These are phyloP conservation scores for Citrus cavaleriei DNA, from an alignment of 345 rosid species.

Conservation along the genomic window DNA sequence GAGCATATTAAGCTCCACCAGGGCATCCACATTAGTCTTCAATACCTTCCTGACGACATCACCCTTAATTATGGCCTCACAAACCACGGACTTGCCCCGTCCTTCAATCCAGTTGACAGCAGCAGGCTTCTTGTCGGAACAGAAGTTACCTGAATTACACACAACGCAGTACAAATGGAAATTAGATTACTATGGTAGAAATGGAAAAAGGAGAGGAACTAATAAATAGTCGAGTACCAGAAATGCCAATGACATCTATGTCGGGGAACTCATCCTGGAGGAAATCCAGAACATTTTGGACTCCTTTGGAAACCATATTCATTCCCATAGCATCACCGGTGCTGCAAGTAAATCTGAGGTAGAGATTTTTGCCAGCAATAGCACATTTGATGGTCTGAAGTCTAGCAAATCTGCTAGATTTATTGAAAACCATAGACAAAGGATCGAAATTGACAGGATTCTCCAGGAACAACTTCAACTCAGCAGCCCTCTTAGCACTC, in stretches of 20 bases:
- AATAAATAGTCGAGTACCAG: constrained; percentile 27
- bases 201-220: neutral
- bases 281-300: constrained; percentile 64
- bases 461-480: constrained; percentile 62
- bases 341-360: constrained; percentile 51
- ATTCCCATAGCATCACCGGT: constrained; percentile 86
- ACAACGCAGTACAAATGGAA: no score
- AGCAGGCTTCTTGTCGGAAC: constrained; percentile 73
- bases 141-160: constrained; percentile 45
- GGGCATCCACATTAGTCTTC: constrained; percentile 56
- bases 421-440: constrained; percentile 45
- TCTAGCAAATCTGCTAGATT: constrained; percentile 62
- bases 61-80: constrained; percentile 64
- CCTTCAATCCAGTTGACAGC: constrained; percentile 82
- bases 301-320: constrained; percentile 82
- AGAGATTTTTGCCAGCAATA: constrained; percentile 63
- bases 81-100: constrained; percentile 72
- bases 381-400: constrained; percentile 56
- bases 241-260: constrained; percentile 68
- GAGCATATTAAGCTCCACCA: constrained; percentile 73
- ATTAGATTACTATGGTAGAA: neutral
- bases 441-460: constrained; percentile 45
- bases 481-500: constrained; percentile 46
- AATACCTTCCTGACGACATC: constrained; percentile 60
- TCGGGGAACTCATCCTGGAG: constrained; percentile 61